phyloP scores from a whole-genome alignment of 495 filamentous ascomycete genomes.

The Talaromyces borbonicus region DNA sequence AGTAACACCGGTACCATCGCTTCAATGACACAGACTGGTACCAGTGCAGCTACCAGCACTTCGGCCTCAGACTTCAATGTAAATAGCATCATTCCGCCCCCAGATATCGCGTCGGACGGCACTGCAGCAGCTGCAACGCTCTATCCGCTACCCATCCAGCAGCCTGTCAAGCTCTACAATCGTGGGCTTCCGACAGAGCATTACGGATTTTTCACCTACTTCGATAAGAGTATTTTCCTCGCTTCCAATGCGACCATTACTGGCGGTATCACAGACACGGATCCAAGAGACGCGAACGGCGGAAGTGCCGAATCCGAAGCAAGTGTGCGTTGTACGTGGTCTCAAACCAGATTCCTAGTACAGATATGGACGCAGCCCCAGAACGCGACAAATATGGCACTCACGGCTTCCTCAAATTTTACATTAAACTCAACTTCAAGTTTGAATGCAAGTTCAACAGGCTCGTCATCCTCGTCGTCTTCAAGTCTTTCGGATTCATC shows the following conservation, averaged over 20 bases:
- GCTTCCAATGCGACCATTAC: conserved; percentile 38
- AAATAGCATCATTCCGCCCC: conserved; percentile 46
- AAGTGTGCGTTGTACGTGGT: conserved; percentile 65
- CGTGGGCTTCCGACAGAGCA: conserved; percentile 70
- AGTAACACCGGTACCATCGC: neutral
- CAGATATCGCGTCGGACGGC: conserved; percentile 51
- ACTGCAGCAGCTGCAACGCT: conserved; percentile 63
- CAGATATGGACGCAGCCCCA: conserved; percentile 70
- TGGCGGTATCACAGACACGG: conserved; percentile 18
- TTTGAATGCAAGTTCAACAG: conserved; percentile 6
- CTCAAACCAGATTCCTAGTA: conserved; percentile 75
- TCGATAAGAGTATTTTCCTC: conserved; percentile 77
- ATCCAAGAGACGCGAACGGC: conserved; percentile 50
- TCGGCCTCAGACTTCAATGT: conserved; percentile 32
- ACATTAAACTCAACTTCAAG: conserved; percentile 6
- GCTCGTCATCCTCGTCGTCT: conserved; percentile 15
- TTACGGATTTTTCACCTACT: conserved; percentile 92
- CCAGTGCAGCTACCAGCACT: neutral
- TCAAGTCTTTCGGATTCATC: conserved; percentile 22
- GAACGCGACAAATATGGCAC: conserved; percentile 32
- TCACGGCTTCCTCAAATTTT: conserved; percentile 11
- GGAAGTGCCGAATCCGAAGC: conserved; percentile 52
- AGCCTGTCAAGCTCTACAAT: conserved; percentile 81
- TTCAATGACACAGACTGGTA: neutral
- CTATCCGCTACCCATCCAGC: conserved; percentile 53